Evolutionary conservation across 345 rosid genomes (phyloP).

Genomic region (Viola odorata): DNA sequence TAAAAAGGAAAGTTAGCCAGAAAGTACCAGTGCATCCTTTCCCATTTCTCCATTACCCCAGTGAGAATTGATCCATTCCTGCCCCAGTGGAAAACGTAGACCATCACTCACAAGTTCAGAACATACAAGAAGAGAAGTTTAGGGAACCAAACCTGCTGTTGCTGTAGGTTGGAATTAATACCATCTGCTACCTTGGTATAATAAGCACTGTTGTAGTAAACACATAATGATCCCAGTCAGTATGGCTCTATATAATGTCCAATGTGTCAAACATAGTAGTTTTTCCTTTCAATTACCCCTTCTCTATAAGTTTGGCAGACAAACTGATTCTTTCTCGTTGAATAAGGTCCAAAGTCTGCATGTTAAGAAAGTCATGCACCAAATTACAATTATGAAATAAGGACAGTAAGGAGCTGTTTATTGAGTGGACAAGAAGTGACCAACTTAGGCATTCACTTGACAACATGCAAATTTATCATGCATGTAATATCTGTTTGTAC

Average conservation of each 20-base stretch:
- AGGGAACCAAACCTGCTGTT: slow-evolving; percentile 46
- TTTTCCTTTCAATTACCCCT: slow-evolving; percentile 43
- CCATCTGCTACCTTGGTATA: slow-evolving; percentile 45
- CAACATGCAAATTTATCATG: background rate
- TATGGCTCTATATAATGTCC: slow-evolving; percentile 6
- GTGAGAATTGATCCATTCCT: slow-evolving; percentile 53
- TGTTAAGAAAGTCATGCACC: background rate
- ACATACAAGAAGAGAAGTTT: slow-evolving; percentile 5
- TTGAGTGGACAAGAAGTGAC: background rate
- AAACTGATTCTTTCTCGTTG: slow-evolving; percentile 49
- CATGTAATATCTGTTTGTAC: background rate
- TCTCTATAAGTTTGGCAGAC: slow-evolving; percentile 39
- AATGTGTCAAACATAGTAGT: slow-evolving; percentile 9
- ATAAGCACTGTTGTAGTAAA: slow-evolving; percentile 38
- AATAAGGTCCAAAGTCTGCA: slow-evolving; percentile 58
- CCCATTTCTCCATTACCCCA: slow-evolving; percentile 19
- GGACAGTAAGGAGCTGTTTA: background rate
- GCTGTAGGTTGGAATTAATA: slow-evolving; percentile 38
- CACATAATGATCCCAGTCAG: background rate
- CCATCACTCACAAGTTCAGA: slow-evolving; percentile 9
- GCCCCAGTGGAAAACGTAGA: slow-evolving; percentile 12
- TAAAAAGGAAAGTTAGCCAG: background rate
- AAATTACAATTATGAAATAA: background rate
- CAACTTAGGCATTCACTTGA: slow-evolving; percentile 2
- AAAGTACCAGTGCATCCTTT: slow-evolving; percentile 33